phyloP scores from a whole-genome alignment of 2,329 filamentous ascomycete species.

The Cytospora leucostoma region DNA sequence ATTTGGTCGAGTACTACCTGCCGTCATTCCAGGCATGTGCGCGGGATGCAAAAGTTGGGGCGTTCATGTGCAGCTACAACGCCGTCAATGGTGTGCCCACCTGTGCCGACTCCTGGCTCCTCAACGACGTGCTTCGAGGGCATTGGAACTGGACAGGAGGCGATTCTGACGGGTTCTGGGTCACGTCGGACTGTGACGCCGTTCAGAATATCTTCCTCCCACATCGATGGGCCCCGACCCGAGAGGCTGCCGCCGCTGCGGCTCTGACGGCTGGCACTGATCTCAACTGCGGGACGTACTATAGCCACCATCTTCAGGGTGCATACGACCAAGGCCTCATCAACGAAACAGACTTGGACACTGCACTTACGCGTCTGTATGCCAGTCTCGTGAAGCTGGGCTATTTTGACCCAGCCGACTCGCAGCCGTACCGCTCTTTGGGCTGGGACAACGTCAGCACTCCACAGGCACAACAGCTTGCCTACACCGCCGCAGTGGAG shows the following conservation, averaged over 20 bases:
- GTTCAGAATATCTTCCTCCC: constrained; percentile 56
- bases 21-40: constrained; percentile 66
- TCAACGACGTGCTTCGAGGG: constrained; percentile 62
- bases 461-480: constrained; percentile 54
- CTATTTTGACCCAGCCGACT: constrained; percentile 55
- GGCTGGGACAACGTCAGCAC: constrained; percentile 58
- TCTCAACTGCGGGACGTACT: constrained; percentile 46
- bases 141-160: constrained; percentile 60
- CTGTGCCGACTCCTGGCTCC: constrained; percentile 61
- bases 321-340: constrained; percentile 41
- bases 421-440: constrained; percentile 52
- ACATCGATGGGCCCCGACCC: constrained; percentile 34
- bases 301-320: constrained; percentile 30
- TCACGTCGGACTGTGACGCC: constrained; percentile 67
- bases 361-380: constrained; percentile 54
- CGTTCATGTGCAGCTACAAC: constrained; percentile 65
- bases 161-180: constrained; percentile 40
- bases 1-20: constrained; percentile 68
- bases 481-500: constrained; percentile 54
- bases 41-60: constrained; percentile 56
- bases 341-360: constrained; percentile 49
- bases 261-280: constrained; percentile 54
- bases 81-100: constrained; percentile 66
- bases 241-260: constrained; percentile 49
- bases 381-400: constrained; percentile 56